A percentile compares a stretch with the other conserved stretches of the same genome.
These are phyloP conservation scores for Candida verbasci DNA, from an alignment of 805 yeast species.

Conservation along the genomic window DNA sequence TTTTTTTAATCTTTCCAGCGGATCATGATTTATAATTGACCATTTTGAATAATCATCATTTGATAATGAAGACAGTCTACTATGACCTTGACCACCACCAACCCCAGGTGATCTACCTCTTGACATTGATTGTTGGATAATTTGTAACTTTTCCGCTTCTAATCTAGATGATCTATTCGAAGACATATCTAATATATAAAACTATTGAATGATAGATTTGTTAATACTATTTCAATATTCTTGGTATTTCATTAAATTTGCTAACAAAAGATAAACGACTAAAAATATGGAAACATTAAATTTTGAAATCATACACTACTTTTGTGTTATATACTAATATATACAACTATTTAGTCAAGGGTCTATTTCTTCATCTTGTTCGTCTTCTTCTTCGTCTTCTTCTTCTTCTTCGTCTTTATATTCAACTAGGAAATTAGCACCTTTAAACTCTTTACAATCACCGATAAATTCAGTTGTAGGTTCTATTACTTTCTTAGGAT, in stretches of 20 bases:
- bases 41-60: slow-evolving; percentile 42
- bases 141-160: slow-evolving; percentile 40
- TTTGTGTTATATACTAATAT: neutral
- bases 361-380: slow-evolving; percentile 16
- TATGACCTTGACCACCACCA: slow-evolving; percentile 12
- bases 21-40: slow-evolving; percentile 70
- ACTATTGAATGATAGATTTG: neutral
- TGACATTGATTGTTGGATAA: slow-evolving; percentile 34
- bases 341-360: no score
- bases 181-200: neutral
- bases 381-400: slow-evolving; percentile 25
- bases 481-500: slow-evolving; percentile 31
- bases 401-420: slow-evolving; percentile 20
- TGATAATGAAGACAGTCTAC: slow-evolving; percentile 32
- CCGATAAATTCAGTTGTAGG: slow-evolving; percentile 8
- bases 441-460: slow-evolving; percentile 24
- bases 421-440: slow-evolving; percentile 38
- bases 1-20: slow-evolving; percentile 56
- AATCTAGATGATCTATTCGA: slow-evolving; percentile 19
- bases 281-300: no score
- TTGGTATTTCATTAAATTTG: neutral
- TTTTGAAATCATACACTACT: neutral
- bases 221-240: neutral
- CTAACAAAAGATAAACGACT: no score
- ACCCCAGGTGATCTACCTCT: slow-evolving; percentile 37